Base-by-base conservation (phyloP, 495 filamentous ascomycete genomes). In the Penicillium egyptiacum region DNA sequence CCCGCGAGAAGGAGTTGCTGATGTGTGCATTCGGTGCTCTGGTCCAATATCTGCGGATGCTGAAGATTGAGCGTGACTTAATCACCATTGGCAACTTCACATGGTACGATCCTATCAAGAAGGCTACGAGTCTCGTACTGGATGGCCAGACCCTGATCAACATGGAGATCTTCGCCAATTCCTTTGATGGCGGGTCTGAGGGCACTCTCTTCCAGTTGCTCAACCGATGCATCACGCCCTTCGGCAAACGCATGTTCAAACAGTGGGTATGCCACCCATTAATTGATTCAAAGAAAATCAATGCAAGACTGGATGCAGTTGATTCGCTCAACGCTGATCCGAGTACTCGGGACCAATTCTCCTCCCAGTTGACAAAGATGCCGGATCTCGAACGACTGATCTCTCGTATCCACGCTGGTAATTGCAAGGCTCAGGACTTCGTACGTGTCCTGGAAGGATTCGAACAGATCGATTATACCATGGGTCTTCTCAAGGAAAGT, bases 231-330 rank as follows among this genome's bases (percentile, higher is more conserved):
- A 87, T 96, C 55, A 97, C 95, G 1, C 93, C 95, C 0, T 99
- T 98, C 63, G 95, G 93, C 50, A 99, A 99, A 76, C 87, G 95
- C 5, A 88, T 94, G 73, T 92, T 98, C 72, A 87, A 92, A 39
- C 92, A 96, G 70, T 99, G 95, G 95, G 88, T 98, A 3, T 98
- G 94, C 74, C 95, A 98, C 64, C 95, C 95, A 0, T 79, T 99
- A 30, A 88, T 90, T 57, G 89, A 97, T 74, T 82, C 88, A 19
- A 72, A 80, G 20, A 89, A 86, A 72, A 96, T 98, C 77, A 95
- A 98, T 67, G 90, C 94, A 49, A 80, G 95, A n/a, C 75, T 99
- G 7, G 95, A 99, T 72, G 94, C 95, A 5, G 92, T 99, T 12
- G 95, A 98, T 58, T 85, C 91, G 59, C 73, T 99, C 9, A 97